Evolutionary conservation across 2,329 filamentous ascomycete species (phyloP), one percentile per base, ranked within the genome.

Genomic region (Fusarium lyarnte): DNA sequence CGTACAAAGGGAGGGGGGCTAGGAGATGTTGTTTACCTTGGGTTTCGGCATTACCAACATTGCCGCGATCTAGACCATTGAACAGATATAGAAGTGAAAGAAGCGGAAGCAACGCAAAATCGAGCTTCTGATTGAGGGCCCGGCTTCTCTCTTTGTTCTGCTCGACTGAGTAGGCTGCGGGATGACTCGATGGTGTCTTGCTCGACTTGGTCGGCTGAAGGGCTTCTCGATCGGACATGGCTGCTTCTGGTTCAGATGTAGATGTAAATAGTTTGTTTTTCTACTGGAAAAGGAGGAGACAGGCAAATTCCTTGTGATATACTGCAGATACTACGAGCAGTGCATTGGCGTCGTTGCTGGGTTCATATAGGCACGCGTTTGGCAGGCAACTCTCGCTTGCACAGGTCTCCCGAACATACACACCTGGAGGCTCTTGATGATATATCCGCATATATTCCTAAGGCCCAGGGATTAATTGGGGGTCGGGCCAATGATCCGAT

Each of bases 21-120:
- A 41, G 19, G 41, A 6, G 14, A 23, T 46, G 19, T 11, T n/a
- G 17, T 33, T 58, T 58, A 81, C 81, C 76, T 76, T 82, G 74
- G 8, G 82, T 80, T 64, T 82, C 79, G 10, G 83, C 82, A 65
- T 84, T 84, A 33, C 82, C 83, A 36, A 84, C 77, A 33, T 84
- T 84, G 27, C 81, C 78, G 36, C 82, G 78, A 65, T 84, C 82
- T 5, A 84, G 77, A 3, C 81, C 81, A 61, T 84, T 84, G 67
- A 83, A 82, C 6, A 84, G 75, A 47, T 84, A 84, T 21, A 84
- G 75, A 14, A 82, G 74, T 17, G 82, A 83, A 5, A 84, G 71
- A 10, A 84, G 74, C 8, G 82, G 82, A 13, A 84, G 74, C 7
- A 84, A 75, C 23, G 78, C 76, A 25, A 81, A 35, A 55, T 84